Evolutionary conservation across 257 asterid species (phyloP), one percentile per base, ranked within the genome.

Genomic region (Echium plantagineum): DNA sequence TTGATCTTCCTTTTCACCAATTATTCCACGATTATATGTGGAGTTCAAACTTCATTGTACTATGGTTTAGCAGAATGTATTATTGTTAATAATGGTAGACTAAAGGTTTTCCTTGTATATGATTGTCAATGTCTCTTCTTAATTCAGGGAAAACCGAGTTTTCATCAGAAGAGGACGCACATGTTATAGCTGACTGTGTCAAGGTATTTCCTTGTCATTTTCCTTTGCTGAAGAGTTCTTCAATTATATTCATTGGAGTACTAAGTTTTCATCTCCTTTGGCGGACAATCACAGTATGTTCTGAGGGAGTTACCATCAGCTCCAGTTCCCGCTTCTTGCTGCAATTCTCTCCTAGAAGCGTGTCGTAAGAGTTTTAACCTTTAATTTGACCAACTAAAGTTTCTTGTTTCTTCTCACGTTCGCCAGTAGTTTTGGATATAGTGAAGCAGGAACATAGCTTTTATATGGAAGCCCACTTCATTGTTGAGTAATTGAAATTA

Each of bases 251-350:
- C 31, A 6, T 8, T 56, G 60, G 20, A 24, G 18, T 53, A 6
- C 57, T 21, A n/a, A 21, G 21, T 19, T 53, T 17, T 53, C 22
- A 21, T 53, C 30, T 49, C 66, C 51, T 66, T 19, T 62, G 6
- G 52, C 61, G 65, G 20, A 54, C 56, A 59, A 48, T 60, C 71
- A 67, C 83, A 93, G 99, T 89, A 81, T 70, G 85, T 93, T 74
- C 88, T 93, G 55, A 90, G 99, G 61, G 99, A 93, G 85, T 71
- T 93, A 65, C 96, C 99, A 75, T 93, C 99, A 42, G 83, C 96
- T 60, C 99, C 99, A 57, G 96, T 93, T 72, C 99, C 99, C 35
- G 99, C 97, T 69, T 89, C 99, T 78, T 93, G 99, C 82, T 93
- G 99, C 91, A 93, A 89, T 74, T 97, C 99, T 59, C 94, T 93